Evolutionary conservation across 2,329 filamentous ascomycete species (phyloP).

Genomic region (Cytospora leucostoma): DNA sequence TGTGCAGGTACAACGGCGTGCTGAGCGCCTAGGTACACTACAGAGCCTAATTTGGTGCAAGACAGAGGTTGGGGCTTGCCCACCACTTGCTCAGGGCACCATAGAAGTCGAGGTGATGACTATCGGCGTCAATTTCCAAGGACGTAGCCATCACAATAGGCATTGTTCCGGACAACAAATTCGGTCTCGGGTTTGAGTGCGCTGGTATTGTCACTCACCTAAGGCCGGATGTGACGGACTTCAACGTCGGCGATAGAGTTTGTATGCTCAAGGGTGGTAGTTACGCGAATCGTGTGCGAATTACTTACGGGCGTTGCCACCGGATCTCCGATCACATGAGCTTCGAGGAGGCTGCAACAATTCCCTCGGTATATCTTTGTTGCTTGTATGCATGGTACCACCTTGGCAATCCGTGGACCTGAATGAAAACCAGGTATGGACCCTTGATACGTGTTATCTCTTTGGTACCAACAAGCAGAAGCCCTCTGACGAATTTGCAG

Average conservation of each 20-base stretch:
- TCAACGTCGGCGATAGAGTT: slow-evolving; percentile 14
- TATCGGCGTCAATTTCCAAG: not conserved
- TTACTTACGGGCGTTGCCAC: not conserved
- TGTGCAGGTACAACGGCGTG: no score
- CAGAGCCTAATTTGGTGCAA: no score
- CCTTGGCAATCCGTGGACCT: no score
- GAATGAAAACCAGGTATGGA: no score
- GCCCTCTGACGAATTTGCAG: no score
- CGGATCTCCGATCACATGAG: slow-evolving; percentile 37
- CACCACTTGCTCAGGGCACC: no score
- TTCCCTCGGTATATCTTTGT: slow-evolving; percentile 35
- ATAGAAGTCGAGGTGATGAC: no score
- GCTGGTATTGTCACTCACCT: not conserved
- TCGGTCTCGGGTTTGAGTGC: slow-evolving; percentile 21
- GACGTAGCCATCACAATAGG: slow-evolving; percentile 37
- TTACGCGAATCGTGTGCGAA: slow-evolving; percentile 30
- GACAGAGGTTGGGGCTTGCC: no score
- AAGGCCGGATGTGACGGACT: not conserved
- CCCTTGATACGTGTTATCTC: no score
- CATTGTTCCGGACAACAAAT: slow-evolving; percentile 30
- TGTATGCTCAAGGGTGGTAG: slow-evolving; percentile 23
- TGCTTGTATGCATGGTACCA: slow-evolving; percentile 32
- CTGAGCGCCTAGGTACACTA: no score
- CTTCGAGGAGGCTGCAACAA: slow-evolving; percentile 38
- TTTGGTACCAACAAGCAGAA: no score